Evolutionary conservation across 768 basidiomycete genomes (phyloP), one percentile per base, ranked within the genome.

Genomic region (Suillus lakei): DNA sequence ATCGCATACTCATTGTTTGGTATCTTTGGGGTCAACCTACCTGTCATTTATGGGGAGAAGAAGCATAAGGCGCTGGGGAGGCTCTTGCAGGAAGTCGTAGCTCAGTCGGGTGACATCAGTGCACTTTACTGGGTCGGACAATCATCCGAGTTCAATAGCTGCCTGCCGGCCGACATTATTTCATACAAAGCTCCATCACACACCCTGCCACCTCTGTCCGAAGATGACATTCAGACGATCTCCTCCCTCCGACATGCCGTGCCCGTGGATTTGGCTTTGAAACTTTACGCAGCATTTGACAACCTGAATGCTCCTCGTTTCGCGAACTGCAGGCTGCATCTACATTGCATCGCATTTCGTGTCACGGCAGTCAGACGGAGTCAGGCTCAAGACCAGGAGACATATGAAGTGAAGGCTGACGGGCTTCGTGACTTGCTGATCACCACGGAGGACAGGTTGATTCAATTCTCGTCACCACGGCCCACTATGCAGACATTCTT

Each of bases 101-200:
- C 44, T n/a, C 44, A 46, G 10, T 46, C 44, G 21, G 44, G 44
- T 4, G 44, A 46, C 44, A 46, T 46, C 44, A 46, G 44, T n/a
- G 44, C 44, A 9, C 21, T 46, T 9, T 21, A 46, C 8, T 46
- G 44, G 44, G 44, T 46, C 21, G 44, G 44, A 10, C 44, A 46
- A 46, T n/a, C 44, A n/a, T 46, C 44, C n/a, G 44, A 46, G n/a
- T 46, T 46, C n/a, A 46, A 46, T 46, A 46, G 44, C n/a, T 46
- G 44, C 12, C 44, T 46, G 10, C 44, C 44, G 2, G 44, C 44
- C 44, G 44, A 46, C n/a, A 46, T 46, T 12, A 46, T 10, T 12
- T n/a, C n/a, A 46, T 46, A 46, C 44, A 46, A 46, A n/a, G 44
- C 44, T 10, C 44, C 44, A n/a, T 10, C 44, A n/a, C n/a, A 4